These are phyloP conservation scores for Cladosporium cucumerinum DNA, from an alignment of 2,329 filamentous ascomycete species.

Conservation along the genomic window DNA sequence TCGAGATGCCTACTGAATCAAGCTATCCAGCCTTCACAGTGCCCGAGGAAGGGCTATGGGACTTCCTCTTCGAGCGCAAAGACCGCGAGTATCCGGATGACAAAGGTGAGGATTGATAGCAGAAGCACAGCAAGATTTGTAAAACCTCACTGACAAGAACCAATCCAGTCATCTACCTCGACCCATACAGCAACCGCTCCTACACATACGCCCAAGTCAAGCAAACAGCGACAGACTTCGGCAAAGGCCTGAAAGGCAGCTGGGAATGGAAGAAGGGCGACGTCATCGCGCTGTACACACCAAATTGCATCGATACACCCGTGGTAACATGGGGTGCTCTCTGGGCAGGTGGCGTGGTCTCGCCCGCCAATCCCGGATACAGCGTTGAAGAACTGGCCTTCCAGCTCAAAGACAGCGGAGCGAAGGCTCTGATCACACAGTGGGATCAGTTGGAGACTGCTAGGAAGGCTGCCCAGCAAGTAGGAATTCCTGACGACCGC, in stretches of 20 bases:
- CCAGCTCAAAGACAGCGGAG: slow-evolving; percentile 75
- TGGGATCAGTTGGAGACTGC: slow-evolving; percentile 62
- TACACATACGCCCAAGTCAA: slow-evolving; percentile 71
- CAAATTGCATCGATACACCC: slow-evolving; percentile 82
- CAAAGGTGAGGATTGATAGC: slow-evolving; percentile 58
- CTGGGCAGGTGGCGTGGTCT: slow-evolving; percentile 78
- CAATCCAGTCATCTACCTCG: slow-evolving; percentile 69
- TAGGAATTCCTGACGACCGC: slow-evolving; percentile 66
- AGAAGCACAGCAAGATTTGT: not conserved
- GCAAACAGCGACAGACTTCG: slow-evolving; percentile 68
- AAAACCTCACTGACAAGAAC: not conserved
- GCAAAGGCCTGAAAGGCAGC: slow-evolving; percentile 68
- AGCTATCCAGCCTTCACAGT: slow-evolving; percentile 63
- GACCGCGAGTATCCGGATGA: slow-evolving; percentile 65
- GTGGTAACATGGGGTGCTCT: slow-evolving; percentile 72
- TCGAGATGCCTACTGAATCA: slow-evolving; percentile 69
- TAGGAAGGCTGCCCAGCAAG: slow-evolving; percentile 63
- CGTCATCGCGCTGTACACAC: slow-evolving; percentile 76
- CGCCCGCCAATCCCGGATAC: slow-evolving; percentile 86
- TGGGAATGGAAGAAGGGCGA: slow-evolving; percentile 82
- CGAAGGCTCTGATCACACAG: slow-evolving; percentile 74
- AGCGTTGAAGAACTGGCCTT: slow-evolving; percentile 78
- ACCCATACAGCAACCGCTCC: slow-evolving; percentile 63
- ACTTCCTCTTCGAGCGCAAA: slow-evolving; percentile 69
- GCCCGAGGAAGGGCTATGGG: slow-evolving; percentile 74